These are phyloP conservation scores for Lactarius psammicola DNA, from an alignment of 768 basidiomycete species.

Conservation along the genomic window DNA sequence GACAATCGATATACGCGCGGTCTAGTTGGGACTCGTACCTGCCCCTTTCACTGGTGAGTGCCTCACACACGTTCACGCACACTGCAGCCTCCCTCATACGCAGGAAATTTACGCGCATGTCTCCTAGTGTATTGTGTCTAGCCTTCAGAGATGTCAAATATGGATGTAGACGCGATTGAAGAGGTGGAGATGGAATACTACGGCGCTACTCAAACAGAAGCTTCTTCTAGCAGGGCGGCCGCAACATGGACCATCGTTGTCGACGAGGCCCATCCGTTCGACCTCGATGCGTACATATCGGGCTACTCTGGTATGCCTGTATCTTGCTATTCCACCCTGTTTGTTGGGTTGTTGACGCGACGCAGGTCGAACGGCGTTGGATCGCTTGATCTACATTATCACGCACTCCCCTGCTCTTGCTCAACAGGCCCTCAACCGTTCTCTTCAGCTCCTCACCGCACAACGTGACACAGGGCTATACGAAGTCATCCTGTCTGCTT, in stretches of 20 bases:
- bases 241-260: constrained; percentile 36
- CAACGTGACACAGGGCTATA: constrained; percentile 68
- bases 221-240: constrained; percentile 15
- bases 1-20: background rate
- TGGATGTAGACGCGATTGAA: constrained; percentile 27
- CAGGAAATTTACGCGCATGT: background rate
- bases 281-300: constrained; percentile 76
- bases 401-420: constrained; percentile 64
- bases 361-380: constrained; percentile 72
- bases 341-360: constrained; percentile 8
- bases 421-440: constrained; percentile 66
- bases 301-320: constrained; percentile 66
- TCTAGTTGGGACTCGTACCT: background rate
- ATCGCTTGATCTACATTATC: constrained; percentile 70
- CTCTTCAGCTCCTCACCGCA: constrained; percentile 51
- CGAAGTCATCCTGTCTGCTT: constrained; percentile 49
- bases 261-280: constrained; percentile 83
- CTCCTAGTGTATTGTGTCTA: background rate
- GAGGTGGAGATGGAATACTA: constrained; percentile 23
- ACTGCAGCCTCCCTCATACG: background rate
- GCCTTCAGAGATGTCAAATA: constrained; percentile 20
- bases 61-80: background rate
- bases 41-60: constrained; percentile 8
- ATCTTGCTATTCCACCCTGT: background rate
- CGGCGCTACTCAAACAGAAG: constrained; percentile 8